phyloP scores from a whole-genome alignment of 2,329 filamentous ascomycete species.

The Fusarium sp. region DNA sequence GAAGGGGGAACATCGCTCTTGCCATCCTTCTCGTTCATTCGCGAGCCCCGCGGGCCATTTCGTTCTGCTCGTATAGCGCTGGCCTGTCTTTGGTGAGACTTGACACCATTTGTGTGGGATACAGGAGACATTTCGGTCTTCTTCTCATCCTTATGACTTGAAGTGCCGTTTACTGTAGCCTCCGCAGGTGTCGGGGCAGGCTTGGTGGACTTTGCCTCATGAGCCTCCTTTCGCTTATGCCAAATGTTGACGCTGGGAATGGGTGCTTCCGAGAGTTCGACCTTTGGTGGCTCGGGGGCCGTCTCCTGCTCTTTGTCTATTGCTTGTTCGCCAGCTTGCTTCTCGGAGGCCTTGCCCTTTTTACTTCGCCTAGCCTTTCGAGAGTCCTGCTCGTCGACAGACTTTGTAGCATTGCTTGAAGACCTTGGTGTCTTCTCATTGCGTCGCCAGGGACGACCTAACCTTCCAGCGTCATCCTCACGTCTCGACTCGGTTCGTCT shows the following conservation, averaged over 20 bases:
- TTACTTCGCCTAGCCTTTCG: constrained; percentile 69
- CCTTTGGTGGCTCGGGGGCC: constrained; percentile 63
- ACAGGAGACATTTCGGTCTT: constrained; percentile 53
- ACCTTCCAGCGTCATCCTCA: constrained; percentile 55
- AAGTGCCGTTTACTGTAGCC: constrained; percentile 49
- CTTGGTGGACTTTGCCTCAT: constrained; percentile 64
- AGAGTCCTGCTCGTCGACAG: constrained; percentile 69
- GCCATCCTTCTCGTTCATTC: constrained; percentile 58
- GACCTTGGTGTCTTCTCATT: constrained; percentile 66
- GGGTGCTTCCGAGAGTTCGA: constrained; percentile 82
- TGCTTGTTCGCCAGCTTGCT: constrained; percentile 62
- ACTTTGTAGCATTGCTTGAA: constrained; percentile 73
- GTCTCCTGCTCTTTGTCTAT: constrained; percentile 66
- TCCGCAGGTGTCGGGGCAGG: constrained; percentile 53
- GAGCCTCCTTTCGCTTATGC: constrained; percentile 80
- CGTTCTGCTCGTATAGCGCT: constrained; percentile 57
- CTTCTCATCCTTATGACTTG: constrained; percentile 56
- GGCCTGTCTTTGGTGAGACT: constrained; percentile 57
- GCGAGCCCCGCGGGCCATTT: constrained; percentile 62
- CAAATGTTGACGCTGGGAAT: constrained; percentile 89
- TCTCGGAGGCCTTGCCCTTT: constrained; percentile 63
- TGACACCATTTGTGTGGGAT: constrained; percentile 54
- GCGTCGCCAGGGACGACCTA: constrained; percentile 57
- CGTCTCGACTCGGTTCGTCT: constrained; percentile 51
- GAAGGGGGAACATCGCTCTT: constrained; percentile 65